A percentile compares a stretch with the other conserved stretches of the same genome.
Evolutionary conservation across 202 grass and related monocot genomes (phyloP).

Genomic region (Setaria viridis): DNA sequence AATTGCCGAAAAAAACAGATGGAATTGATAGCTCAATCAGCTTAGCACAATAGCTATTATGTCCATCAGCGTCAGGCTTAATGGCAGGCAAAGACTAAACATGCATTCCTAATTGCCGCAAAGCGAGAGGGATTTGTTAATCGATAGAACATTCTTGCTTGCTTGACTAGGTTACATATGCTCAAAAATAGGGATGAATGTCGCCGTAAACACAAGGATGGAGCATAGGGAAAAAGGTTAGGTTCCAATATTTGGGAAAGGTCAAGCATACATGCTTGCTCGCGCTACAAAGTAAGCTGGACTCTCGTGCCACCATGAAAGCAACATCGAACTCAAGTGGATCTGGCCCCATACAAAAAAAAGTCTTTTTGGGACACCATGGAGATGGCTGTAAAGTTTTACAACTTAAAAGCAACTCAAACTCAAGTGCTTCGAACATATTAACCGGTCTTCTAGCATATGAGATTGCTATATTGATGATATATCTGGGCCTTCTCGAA

Average conservation of each 20-base stretch:
- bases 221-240: not conserved
- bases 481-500: too few species aligned
- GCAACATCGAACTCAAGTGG: slow-evolving; percentile 22
- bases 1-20: not conserved
- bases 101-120: slow-evolving; percentile 24
- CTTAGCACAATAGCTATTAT: not conserved
- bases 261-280: slow-evolving; percentile 35
- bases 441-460: too few species aligned
- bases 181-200: not conserved
- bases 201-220: not conserved
- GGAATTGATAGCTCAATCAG: not conserved
- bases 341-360: not conserved
- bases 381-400: not conserved
- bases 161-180: slow-evolving; percentile 28
- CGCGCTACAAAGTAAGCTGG: not conserved
- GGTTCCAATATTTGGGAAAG: not conserved
- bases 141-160: slow-evolving; percentile 28
- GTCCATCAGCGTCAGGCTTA: not conserved
- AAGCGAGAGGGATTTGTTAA: not conserved
- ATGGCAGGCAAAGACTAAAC: slow-evolving; percentile 25
- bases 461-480: too few species aligned
- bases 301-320: slow-evolving; percentile 26
- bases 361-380: not conserved
- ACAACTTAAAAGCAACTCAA: not conserved
- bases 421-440: too few species aligned